A percentile compares a stretch with the other conserved stretches of the same genome.
These are phyloP conservation scores for Corrigiola litoralis DNA, from an alignment of 179 eudicot species.

Conservation along the genomic window DNA sequence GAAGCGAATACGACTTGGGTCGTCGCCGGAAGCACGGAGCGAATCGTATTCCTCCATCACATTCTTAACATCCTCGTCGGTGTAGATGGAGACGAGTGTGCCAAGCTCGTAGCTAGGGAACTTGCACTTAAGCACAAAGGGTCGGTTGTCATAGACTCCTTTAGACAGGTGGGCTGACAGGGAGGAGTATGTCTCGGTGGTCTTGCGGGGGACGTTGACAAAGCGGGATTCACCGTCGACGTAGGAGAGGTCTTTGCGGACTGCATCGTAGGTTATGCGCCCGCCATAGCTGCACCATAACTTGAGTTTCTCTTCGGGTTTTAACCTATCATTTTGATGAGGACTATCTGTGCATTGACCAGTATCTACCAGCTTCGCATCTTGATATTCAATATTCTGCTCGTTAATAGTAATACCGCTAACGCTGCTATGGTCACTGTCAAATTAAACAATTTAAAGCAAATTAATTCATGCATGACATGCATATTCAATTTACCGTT, in stretches of 20 bases:
- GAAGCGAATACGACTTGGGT: too few relatives aligned
- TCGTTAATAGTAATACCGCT: too few relatives aligned
- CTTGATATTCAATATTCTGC: too few relatives aligned
- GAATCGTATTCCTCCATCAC: conserved; percentile 91
- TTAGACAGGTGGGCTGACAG: conserved; percentile 35
- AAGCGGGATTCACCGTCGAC: conserved; percentile 95
- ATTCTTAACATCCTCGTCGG: conserved; percentile 84
- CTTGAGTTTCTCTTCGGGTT: too few relatives aligned
- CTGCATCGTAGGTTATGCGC: conserved; percentile 85
- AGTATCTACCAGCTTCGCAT: too few relatives aligned
- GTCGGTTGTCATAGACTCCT: conserved; percentile 19
- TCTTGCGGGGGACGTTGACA: conserved; percentile 54
- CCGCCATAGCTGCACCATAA: conserved; percentile 98
- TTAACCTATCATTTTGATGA: too few relatives aligned
- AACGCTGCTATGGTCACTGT: too few relatives aligned
- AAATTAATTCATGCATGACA: too few relatives aligned
- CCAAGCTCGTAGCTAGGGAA: conserved; percentile 90
- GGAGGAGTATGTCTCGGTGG: conserved; percentile 22
- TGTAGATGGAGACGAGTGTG: conserved; percentile 64
- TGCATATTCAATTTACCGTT: too few relatives aligned
- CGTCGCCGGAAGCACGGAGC: too few relatives aligned
- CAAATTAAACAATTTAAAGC: too few relatives aligned
- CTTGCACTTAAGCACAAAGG: conserved; percentile 69
- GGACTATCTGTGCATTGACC: too few relatives aligned
- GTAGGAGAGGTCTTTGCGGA: conserved; percentile 89